Evolutionary conservation across 495 filamentous ascomycete species (phyloP).

Genomic region (Xylaria nigripes): DNA sequence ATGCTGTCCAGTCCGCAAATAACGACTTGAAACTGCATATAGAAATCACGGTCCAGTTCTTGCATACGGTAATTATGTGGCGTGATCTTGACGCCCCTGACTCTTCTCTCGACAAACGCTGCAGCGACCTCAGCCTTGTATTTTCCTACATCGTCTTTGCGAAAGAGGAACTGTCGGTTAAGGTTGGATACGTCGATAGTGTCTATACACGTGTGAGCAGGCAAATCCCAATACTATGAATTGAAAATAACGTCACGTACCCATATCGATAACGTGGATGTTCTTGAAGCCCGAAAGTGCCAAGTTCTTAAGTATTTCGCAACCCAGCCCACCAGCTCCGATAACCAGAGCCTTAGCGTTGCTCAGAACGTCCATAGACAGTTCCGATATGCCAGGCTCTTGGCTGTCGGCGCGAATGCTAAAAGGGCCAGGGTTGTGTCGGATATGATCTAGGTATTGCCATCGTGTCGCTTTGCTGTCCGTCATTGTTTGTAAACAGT

Average conservation of each 20-base stretch:
- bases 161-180: constrained; percentile 96
- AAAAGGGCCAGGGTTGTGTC: constrained; percentile 70
- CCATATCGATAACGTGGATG: constrained; percentile 99
- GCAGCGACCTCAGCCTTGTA: constrained; percentile 92
- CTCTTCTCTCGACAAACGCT: constrained; percentile 77
- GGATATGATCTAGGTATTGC: constrained; percentile 72
- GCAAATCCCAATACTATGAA: constrained; percentile 18
- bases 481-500: constrained; percentile 6
- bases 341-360: constrained; percentile 67
- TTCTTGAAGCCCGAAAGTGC: constrained; percentile 92
- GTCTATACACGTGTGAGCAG: constrained; percentile 38
- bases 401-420: too few species aligned
- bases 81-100: constrained; percentile 85
- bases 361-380: constrained; percentile 51
- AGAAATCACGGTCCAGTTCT: constrained; percentile 94
- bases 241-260: constrained; percentile 6
- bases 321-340: constrained; percentile 91
- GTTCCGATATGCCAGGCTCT: constrained; percentile 59
- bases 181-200: constrained; percentile 98
- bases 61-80: constrained; percentile 92
- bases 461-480: constrained; percentile 24
- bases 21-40: constrained; percentile 92
- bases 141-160: constrained; percentile 82
- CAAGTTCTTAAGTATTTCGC: constrained; percentile 94
- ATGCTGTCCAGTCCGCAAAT: constrained; percentile 97